These are phyloP conservation scores for Pseudonitzschia multistriata DNA, from an alignment of 108 stramenopile species.

Conservation along the genomic window DNA sequence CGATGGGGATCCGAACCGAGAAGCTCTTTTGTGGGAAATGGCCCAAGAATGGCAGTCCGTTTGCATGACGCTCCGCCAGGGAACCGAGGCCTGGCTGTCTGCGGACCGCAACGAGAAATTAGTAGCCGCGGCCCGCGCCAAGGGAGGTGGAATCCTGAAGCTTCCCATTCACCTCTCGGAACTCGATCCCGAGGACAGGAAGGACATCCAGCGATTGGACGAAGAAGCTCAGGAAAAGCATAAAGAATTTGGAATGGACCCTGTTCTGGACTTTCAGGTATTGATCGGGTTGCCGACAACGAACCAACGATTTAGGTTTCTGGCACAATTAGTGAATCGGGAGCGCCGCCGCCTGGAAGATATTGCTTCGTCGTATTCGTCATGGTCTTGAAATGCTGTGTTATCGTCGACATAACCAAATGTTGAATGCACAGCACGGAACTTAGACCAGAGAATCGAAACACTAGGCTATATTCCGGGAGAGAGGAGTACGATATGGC, in stretches of 20 bases:
- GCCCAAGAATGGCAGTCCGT: constrained; percentile 73
- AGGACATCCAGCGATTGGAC: constrained; percentile 49
- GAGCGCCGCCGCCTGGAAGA: constrained; percentile 57
- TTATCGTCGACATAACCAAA: too few species aligned
- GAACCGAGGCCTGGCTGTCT: constrained; percentile 37
- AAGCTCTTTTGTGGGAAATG: constrained; percentile 43
- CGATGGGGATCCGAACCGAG: not conserved
- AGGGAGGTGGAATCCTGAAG: constrained; percentile 61
- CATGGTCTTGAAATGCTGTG: not conserved
- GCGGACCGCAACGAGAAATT: constrained; percentile 60
- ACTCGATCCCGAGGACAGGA: constrained; percentile 39
- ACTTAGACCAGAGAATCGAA: too few species aligned
- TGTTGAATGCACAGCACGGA: too few species aligned
- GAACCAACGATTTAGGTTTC: constrained; percentile 34
- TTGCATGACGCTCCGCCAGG: constrained; percentile 58
- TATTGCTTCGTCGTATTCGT: constrained; percentile 6
- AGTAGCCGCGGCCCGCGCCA: constrained; percentile 43
- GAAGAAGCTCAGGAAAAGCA: constrained; percentile 45
- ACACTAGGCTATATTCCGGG: too few species aligned
- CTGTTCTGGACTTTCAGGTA: constrained; percentile 69
- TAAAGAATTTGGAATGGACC: constrained; percentile 56
- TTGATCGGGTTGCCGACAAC: constrained; percentile 40
- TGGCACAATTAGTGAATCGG: constrained; percentile 44
- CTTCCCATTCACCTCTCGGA: constrained; percentile 62
- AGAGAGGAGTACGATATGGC: too few species aligned